Evolutionary conservation across 306 rosid species (phyloP), one percentile per base, ranked within the genome.

Genomic region (Prunus davidiana): DNA sequence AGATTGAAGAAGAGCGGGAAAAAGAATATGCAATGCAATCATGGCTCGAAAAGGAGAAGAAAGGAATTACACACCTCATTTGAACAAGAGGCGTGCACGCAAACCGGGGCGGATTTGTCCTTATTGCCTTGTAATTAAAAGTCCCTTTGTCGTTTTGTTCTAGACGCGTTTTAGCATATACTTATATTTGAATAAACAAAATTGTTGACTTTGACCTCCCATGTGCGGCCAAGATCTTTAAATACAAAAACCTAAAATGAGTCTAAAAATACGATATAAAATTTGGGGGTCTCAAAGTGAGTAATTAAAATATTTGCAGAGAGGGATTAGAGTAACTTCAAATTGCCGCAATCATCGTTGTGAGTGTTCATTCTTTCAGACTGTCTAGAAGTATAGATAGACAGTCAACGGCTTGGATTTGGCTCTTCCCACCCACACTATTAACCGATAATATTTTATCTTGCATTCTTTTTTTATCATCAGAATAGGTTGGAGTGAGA

Each of bases 1-100:
- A 32, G 41, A 15, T 28, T 4, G 46, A 32, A 32, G 20, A 64
- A 8, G 47, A 32, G 68, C 47, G 47, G 68, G 68, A 64, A 64
- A 32, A 30, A n/a, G 52, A 5, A 38, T 38, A 7, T 38, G 43
- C 43, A 38, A 7, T 24, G 38, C 38, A 30, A 63, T 63, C 13
- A 63, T 7, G 24, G 67, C 13, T 30, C 22, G 5, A 8, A 63
- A 63, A 30, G 67, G 45, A 15, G 13, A 15, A 15, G 67, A 15
- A 51, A 14, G 20, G 46, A 32, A 30, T 32, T 22, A 28, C 64
- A 58, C 62, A 58, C 16, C 19, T 8, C 2, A 7, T 60, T 60
- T 60, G 8, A 22, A n/a, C 4, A 7, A 28, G 82, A 84, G 92
- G 60, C 95, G 91, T 90, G 86, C 95, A 87, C 95, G 91, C 87